Evolutionary conservation across 2,329 filamentous ascomycete species (phyloP).

Genomic region (Trichoderma breve): DNA sequence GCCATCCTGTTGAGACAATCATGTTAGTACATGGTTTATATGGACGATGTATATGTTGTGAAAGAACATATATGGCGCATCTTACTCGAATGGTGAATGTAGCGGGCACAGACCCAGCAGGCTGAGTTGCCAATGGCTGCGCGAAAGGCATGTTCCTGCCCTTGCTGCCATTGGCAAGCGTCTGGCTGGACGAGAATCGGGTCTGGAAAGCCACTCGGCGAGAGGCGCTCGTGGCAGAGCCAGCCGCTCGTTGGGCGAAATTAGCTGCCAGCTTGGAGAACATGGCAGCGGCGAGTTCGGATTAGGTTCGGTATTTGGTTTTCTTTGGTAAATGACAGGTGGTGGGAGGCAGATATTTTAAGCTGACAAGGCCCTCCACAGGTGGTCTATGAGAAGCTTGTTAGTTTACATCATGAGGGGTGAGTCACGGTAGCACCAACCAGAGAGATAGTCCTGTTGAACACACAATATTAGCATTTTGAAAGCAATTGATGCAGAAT

Average conservation of each 20-base stretch:
- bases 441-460: slow-evolving; percentile 71
- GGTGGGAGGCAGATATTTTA: slow-evolving; percentile 22
- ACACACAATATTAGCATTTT: slow-evolving; percentile 10
- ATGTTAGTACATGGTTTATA: neutral
- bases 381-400: slow-evolving; percentile 36
- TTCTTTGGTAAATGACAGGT: neutral
- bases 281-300: slow-evolving; percentile 44
- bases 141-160: slow-evolving; percentile 64
- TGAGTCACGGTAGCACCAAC: slow-evolving; percentile 52
- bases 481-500: neutral
- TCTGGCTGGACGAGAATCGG: slow-evolving; percentile 37
- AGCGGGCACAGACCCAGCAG: slow-evolving; percentile 59
- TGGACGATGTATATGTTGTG: neutral
- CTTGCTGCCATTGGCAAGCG: slow-evolving; percentile 63
- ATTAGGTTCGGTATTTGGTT: neutral
- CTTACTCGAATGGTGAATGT: slow-evolving; percentile 90
- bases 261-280: slow-evolving; percentile 56
- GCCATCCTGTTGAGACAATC: slow-evolving; percentile 63
- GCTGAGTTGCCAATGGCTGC: slow-evolving; percentile 58
- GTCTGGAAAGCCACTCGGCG: slow-evolving; percentile 41
- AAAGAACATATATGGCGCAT: slow-evolving; percentile 20
- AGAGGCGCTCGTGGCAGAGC: slow-evolving; percentile 41
- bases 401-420: slow-evolving; percentile 30
- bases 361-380: slow-evolving; percentile 42
- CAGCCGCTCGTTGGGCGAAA: slow-evolving; percentile 53